These are phyloP conservation scores for Tulasnella sp. DNA, from an alignment of 768 basidiomycete genomes.

Conservation along the genomic window DNA sequence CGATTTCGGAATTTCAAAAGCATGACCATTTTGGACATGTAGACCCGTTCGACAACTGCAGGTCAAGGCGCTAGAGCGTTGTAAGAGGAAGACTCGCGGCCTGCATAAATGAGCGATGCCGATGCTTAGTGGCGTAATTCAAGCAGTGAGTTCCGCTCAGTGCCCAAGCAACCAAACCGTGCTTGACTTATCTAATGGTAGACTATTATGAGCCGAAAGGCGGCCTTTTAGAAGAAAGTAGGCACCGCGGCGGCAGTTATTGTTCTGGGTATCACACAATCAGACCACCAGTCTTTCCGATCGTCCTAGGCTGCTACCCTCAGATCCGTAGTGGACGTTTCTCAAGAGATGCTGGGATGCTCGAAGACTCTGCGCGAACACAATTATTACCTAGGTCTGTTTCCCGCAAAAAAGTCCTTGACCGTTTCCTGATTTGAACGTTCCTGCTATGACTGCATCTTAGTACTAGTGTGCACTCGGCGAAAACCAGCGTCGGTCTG, in stretches of 20 bases:
- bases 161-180: background rate
- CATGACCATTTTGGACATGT: background rate
- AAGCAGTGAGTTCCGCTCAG: background rate
- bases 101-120: background rate
- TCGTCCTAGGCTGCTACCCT: background rate
- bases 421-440: background rate
- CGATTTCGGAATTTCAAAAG: conserved; percentile 2
- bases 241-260: background rate
- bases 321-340: conserved; percentile 6
- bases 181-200: background rate
- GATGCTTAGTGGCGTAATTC: conserved; percentile 6
- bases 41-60: background rate
- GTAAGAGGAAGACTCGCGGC: background rate
- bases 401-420: no score
- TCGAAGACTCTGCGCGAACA: background rate
- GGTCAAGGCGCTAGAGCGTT: background rate
- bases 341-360: conserved; percentile 5
- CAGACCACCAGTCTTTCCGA: background rate
- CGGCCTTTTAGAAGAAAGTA: background rate
- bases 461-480: no score
- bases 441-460: no score
- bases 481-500: background rate
- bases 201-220: conserved; percentile 3
- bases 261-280: background rate
- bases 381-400: background rate